phyloP scores from a whole-genome alignment of 352 stramenopile species.

The Stramenopiles sp. region DNA sequence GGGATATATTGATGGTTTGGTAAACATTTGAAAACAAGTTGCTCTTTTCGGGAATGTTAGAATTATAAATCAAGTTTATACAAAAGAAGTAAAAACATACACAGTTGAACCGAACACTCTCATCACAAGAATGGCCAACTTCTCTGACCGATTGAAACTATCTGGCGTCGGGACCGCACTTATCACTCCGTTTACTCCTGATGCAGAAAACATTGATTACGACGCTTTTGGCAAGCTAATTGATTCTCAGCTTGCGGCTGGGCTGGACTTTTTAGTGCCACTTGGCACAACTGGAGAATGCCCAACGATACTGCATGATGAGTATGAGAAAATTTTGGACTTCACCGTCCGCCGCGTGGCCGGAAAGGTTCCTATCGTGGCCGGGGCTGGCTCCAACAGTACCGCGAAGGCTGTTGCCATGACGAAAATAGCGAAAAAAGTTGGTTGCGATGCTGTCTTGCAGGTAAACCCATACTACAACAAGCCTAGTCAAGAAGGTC shows the following conservation, averaged over 20 bases:
- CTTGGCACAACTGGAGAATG: slow-evolving; percentile 93
- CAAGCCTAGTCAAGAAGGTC: slow-evolving; percentile 84
- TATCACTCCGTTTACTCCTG: slow-evolving; percentile 80
- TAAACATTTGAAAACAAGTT: too few relatives aligned
- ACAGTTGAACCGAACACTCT: too few relatives aligned
- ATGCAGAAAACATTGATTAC: slow-evolving; percentile 73
- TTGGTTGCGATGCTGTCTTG: slow-evolving; percentile 73
- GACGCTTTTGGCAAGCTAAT: slow-evolving; percentile 64
- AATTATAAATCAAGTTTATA: too few relatives aligned
- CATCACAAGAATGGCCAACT: too few relatives aligned
- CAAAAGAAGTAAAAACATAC: too few relatives aligned
- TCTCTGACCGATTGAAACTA: background rate
- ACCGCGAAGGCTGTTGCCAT: slow-evolving; percentile 50
- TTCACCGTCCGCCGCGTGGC: slow-evolving; percentile 54
- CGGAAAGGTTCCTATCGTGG: slow-evolving; percentile 71
- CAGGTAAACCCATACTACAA: slow-evolving; percentile 96
- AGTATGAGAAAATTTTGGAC: slow-evolving; percentile 79
- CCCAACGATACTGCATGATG: slow-evolving; percentile 70
- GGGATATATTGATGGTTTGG: too few relatives aligned
- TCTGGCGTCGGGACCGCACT: slow-evolving; percentile 64
- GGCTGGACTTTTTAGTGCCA: slow-evolving; percentile 86
- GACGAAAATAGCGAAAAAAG: slow-evolving; percentile 53
- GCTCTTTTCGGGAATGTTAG: too few relatives aligned
- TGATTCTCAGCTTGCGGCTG: slow-evolving; percentile 69
- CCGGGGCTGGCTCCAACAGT: slow-evolving; percentile 82